These are phyloP conservation scores for Saturnispora halmiae DNA, from an alignment of 805 yeast genomes.

Conservation along the genomic window DNA sequence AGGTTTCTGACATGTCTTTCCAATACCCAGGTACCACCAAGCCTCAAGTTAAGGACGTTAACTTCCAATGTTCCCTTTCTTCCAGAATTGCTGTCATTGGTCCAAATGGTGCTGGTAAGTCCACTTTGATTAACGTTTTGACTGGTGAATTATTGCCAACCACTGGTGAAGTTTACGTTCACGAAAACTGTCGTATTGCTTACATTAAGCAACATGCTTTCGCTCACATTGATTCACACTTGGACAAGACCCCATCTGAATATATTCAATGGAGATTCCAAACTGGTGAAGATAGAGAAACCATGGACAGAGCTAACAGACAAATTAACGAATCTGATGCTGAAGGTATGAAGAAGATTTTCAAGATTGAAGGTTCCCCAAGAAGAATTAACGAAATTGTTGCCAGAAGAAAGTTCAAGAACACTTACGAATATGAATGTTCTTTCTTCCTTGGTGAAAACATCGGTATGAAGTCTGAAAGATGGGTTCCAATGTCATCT, in stretches of 20 bases:
- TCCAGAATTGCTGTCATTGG: conserved; percentile 99
- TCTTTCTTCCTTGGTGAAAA: conserved; percentile 97
- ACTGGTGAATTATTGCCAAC: conserved; percentile 99
- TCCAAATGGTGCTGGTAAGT: conserved; percentile 99
- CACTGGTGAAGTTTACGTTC: conserved; percentile 96
- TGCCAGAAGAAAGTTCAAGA: conserved; percentile 99
- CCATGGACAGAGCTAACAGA: conserved; percentile 99
- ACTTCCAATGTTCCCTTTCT: conserved; percentile 98
- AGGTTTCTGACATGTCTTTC: conserved; percentile 95
- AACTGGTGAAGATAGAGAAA: conserved; percentile 99
- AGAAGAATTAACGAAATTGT: conserved; percentile 93
- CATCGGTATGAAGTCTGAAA: conserved; percentile 97
- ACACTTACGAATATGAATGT: conserved; percentile 99
- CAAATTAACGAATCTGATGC: conserved; percentile 95
- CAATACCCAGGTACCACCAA: conserved; percentile 98
- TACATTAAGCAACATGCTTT: conserved; percentile 99
- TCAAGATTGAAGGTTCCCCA: conserved; percentile 97
- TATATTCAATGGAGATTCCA: conserved; percentile 99
- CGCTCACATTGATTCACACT: conserved; percentile 97
- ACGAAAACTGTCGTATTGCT: conserved; percentile 99
- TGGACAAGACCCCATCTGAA: conserved; percentile 99
- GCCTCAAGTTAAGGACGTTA: conserved; percentile 86
- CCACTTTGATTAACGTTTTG: conserved; percentile 95
- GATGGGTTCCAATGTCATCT: conserved; percentile 99
- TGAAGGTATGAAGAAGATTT: conserved; percentile 97